Conservation (phyloP, 768 basidiomycete genomes). For the Amanita jacksonii region DNA sequence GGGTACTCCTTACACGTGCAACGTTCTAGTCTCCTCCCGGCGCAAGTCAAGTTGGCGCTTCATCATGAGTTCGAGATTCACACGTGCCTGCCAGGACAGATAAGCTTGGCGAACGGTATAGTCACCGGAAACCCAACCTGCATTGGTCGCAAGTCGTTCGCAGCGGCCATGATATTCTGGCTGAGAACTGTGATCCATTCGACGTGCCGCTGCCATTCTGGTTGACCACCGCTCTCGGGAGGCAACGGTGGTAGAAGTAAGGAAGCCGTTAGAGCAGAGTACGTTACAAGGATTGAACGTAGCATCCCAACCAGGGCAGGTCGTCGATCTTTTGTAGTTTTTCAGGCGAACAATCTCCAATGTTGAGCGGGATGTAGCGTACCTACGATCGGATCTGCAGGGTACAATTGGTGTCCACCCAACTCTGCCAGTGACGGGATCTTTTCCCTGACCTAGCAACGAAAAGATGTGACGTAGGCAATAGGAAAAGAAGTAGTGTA, state of each 20-base stretch:
- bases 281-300: slow-evolving; percentile 70
- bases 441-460: slow-evolving; percentile 63
- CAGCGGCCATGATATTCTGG: slow-evolving; percentile 84
- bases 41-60: slow-evolving; percentile 65
- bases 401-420: slow-evolving; percentile 77
- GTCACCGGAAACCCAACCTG: slow-evolving; percentile 39
- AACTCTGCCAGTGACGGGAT: slow-evolving; percentile 75
- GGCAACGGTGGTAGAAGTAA: slow-evolving; percentile 58
- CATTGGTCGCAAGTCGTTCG: slow-evolving; percentile 82
- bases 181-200: slow-evolving; percentile 77
- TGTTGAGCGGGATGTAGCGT: neutral
- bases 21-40: slow-evolving; percentile 54
- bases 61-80: slow-evolving; percentile 78
- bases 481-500: slow-evolving; percentile 11
- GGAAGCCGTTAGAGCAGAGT: slow-evolving; percentile 63
- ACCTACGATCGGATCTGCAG: slow-evolving; percentile 63
- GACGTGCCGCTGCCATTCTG: slow-evolving; percentile 66
- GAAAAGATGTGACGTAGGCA: slow-evolving; percentile 6
- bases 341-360: neutral
- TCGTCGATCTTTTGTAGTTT: slow-evolving; percentile 49
- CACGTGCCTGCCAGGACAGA: slow-evolving; percentile 49
- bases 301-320: slow-evolving; percentile 65
- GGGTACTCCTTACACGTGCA: slow-evolving; percentile 53
- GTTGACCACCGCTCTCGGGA: slow-evolving; percentile 32
- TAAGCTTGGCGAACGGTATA: slow-evolving; percentile 2